Conservation (phyloP, 176 grass and related monocot species). For the Themeda triandra region DNA sequence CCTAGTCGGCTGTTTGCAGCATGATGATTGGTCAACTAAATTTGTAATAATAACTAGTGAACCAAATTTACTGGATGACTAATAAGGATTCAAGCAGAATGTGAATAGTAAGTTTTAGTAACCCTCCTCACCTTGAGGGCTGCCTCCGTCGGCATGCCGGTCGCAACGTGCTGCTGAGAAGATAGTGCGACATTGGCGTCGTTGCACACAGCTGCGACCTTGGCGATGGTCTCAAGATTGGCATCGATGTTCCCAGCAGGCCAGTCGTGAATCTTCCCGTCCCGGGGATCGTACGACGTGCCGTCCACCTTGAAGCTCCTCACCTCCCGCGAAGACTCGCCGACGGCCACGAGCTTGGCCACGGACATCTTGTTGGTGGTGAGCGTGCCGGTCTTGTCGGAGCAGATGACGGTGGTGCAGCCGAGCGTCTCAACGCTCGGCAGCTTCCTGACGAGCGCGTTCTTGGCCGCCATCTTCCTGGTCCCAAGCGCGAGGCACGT, state of each 20-base stretch:
- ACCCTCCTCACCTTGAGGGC: constrained; percentile 70
- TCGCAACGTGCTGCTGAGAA: constrained; percentile 67
- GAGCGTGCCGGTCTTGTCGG: constrained; percentile 85
- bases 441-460: constrained; percentile 88
- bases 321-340: constrained; percentile 15
- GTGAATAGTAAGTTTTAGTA: background rate
- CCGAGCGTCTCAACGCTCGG: constrained; percentile 92
- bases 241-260: constrained; percentile 52
- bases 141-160: constrained; percentile 84
- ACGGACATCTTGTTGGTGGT: constrained; percentile 96
- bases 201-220: constrained; percentile 87
- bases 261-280: constrained; percentile 76
- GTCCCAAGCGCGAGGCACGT: constrained; percentile 89
- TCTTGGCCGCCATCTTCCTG: constrained; percentile 95
- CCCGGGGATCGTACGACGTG: constrained; percentile 71
- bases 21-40: background rate
- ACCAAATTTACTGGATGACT: background rate
- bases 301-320: constrained; percentile 86
- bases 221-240: constrained; percentile 82
- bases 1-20: background rate
- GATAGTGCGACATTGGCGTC: constrained; percentile 68
- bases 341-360: constrained; percentile 66
- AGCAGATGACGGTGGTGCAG: constrained; percentile 96
- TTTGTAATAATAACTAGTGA: background rate
- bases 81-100: background rate